These are phyloP conservation scores for Cercospora berteroae DNA, from an alignment of 2,329 filamentous ascomycete genomes.

Conservation along the genomic window DNA sequence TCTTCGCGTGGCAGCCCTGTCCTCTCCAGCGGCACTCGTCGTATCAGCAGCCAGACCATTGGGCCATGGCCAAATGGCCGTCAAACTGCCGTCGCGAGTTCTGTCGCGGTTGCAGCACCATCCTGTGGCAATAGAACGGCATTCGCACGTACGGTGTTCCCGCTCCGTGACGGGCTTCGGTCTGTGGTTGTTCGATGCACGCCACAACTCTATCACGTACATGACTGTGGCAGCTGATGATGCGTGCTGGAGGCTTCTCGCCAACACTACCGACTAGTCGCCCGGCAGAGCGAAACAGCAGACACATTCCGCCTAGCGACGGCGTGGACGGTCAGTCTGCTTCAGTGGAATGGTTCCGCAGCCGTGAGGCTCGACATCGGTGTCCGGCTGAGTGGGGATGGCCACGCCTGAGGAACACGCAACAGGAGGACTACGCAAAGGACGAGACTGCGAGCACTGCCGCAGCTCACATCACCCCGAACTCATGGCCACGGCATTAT, in stretches of 20 bases:
- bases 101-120: not conserved
- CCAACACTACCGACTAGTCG: not conserved
- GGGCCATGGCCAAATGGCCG: not conserved
- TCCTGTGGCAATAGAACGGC: not conserved
- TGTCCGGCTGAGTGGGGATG: not conserved
- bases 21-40: not conserved
- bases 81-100: not conserved
- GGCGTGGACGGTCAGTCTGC: not conserved
- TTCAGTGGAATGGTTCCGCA: not conserved
- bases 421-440: not conserved
- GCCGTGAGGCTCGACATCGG: not conserved
- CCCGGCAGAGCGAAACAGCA: not conserved
- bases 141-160: not conserved
- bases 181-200: constrained; percentile 4
- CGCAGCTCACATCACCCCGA: not conserved
- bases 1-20: constrained; percentile 19
- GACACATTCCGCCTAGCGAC: not conserved
- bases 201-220: constrained; percentile 7
- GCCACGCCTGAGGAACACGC: not conserved
- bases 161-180: not conserved
- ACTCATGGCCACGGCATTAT: not conserved
- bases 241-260: not conserved
- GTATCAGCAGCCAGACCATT: not conserved
- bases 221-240: not conserved
- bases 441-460: not conserved